Conservation (phyloP, 805 yeast species). For the Candida alai region DNA sequence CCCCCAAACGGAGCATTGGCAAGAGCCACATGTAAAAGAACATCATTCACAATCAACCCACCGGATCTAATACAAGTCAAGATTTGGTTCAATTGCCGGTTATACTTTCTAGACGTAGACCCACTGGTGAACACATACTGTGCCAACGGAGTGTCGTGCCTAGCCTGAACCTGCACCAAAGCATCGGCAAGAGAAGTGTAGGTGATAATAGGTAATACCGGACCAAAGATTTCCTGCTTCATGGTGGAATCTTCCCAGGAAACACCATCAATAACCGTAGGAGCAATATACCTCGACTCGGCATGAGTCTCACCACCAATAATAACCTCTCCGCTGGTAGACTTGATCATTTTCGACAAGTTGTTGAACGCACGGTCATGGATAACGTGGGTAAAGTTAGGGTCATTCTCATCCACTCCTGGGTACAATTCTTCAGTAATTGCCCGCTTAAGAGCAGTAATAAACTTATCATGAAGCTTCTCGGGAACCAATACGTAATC, state of each 20-base stretch:
- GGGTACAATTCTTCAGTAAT: slow-evolving; percentile 45
- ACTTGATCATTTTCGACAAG: slow-evolving; percentile 38
- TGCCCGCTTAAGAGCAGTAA: slow-evolving; percentile 36
- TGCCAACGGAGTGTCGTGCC: slow-evolving; percentile 79
- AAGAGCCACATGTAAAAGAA: slow-evolving; percentile 66
- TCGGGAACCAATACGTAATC: slow-evolving; percentile 77
- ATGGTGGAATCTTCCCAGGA: slow-evolving; percentile 65
- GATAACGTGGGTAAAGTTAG: slow-evolving; percentile 54
- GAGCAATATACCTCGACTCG: slow-evolving; percentile 52
- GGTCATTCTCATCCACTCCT: slow-evolving; percentile 14
- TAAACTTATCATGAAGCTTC: slow-evolving; percentile 49
- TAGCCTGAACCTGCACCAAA: slow-evolving; percentile 37
- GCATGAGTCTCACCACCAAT: slow-evolving; percentile 42
- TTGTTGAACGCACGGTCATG: slow-evolving; percentile 51
- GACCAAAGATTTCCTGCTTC: slow-evolving; percentile 81
- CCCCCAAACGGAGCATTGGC: slow-evolving; percentile 86
- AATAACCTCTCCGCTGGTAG: slow-evolving; percentile 51
- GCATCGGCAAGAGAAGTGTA: slow-evolving; percentile 45
- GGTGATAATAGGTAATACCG: slow-evolving; percentile 70
- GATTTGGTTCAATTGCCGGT: slow-evolving; percentile 41
- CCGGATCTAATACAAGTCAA: slow-evolving; percentile 64
- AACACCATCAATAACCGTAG: slow-evolving; percentile 68
- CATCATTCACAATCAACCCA: slow-evolving; percentile 65
- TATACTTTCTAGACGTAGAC: slow-evolving; percentile 43
- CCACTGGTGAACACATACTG: slow-evolving; percentile 59